Base-by-base conservation (phyloP, 1,284 basidiomycete species). In the Cryptococcus sp. region DNA sequence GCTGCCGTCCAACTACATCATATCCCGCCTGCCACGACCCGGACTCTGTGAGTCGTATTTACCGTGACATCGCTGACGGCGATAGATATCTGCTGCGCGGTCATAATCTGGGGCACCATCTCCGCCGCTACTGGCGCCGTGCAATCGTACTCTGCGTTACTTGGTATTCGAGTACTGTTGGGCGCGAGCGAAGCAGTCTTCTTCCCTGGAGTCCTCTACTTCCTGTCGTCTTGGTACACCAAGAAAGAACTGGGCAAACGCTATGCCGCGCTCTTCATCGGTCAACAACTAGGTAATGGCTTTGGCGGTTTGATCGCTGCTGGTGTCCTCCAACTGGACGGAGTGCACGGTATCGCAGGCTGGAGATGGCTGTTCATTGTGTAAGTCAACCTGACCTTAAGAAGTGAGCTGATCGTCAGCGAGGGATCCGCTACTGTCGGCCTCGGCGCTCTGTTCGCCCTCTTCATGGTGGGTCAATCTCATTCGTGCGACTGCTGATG, bases 1-100 rank as follows among this genome's bases (percentile, higher is more conserved):
- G 58, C 70, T 80, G 58, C 76, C 74, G 0, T 73, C 70, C 53
- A 76, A 78, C 53, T 69, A 72, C 39, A 42, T 76, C 39, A 69
- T 73, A 35, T 62, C 68, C 8, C 53, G 59, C 4, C 57, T 73
- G 48, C 19, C 56, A 20, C 60, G 67, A 56, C 74, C 74, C 16
- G 69, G 66, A 19, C 42, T 73, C 17, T 76, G 66, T 59, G 50
- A 53, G 53, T 35, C 7, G 31, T 66, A 20, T 11, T 39, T 53
- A 39, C 50, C 50, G 17, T 16, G 11, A 44, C 45, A 44, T 7
- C 50, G 5, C 61, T 62, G 20, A 57, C 45, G 20, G 45, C 31
- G 7, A 35, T 58, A 56, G 70, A 76, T 61, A 68, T 73, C 42
- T 68, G 66, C 40, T 1, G 39, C 17, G 60, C 59, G 42, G 64